These are phyloP conservation scores for Domatiomyces catenatus DNA, from an alignment of 2,329 filamentous ascomycete species.

Conservation along the genomic window DNA sequence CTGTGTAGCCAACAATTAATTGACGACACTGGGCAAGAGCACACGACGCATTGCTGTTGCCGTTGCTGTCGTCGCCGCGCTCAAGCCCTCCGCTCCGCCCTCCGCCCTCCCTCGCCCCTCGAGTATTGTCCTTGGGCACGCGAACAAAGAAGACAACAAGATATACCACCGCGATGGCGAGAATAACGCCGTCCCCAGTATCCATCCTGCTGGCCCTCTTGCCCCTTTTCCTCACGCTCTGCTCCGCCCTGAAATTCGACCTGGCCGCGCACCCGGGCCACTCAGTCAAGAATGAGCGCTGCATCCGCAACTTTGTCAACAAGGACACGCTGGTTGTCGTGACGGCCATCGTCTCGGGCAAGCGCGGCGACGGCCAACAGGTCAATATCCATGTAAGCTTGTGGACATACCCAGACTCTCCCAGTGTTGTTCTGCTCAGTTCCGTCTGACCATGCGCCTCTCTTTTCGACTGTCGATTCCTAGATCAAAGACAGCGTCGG, in stretches of 20 bases:
- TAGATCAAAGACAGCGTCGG: conserved; percentile 90
- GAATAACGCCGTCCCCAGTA: background rate
- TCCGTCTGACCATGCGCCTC: background rate
- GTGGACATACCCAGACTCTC: background rate
- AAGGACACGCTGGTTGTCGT: conserved; percentile 91
- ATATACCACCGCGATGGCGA: background rate
- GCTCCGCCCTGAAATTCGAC: conserved; percentile 79
- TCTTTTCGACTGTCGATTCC: conserved; percentile 4
- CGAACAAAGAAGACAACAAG: background rate
- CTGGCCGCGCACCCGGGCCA: conserved; percentile 54
- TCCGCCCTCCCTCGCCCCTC: background rate
- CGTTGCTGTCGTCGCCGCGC: background rate
- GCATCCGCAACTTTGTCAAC: conserved; percentile 88
- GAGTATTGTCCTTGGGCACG: background rate
- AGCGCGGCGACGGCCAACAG: conserved; percentile 76
- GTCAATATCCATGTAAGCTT: conserved; percentile 79
- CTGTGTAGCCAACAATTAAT: conserved; percentile 1
- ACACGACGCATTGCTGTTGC: background rate
- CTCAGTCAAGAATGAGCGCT: conserved; percentile 56
- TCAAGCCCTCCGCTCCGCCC: background rate
- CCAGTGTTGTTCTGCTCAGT: background rate
- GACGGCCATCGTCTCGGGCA: conserved; percentile 73
- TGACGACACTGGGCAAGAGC: background rate
- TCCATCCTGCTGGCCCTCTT: conserved; percentile 15
- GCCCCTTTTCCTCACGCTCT: conserved; percentile 23